Evolutionary conservation across 768 basidiomycete genomes (phyloP).

Genomic region (Lentinula guzmanii): DNA sequence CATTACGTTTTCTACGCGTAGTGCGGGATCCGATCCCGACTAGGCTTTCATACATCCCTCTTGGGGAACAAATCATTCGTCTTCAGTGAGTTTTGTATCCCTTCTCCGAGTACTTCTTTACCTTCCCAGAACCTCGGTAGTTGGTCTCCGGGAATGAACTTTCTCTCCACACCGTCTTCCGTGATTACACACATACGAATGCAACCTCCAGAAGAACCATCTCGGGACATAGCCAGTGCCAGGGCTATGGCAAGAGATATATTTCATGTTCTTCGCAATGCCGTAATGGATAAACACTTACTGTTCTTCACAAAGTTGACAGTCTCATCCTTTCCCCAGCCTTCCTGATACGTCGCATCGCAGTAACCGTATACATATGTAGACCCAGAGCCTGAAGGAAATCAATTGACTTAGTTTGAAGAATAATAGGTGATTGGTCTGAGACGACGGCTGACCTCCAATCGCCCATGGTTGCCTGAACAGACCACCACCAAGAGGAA

Average conservation of each 20-base stretch:
- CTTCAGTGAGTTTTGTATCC: constrained; percentile 17
- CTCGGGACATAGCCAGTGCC: constrained; percentile 92
- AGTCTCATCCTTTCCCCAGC: constrained; percentile 86
- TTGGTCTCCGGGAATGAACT: constrained; percentile 89
- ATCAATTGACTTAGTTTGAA: background rate
- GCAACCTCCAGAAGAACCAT: constrained; percentile 96
- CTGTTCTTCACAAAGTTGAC: constrained; percentile 95
- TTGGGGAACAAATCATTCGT: no score
- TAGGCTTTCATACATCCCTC: no score
- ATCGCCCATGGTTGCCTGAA: constrained; percentile 99
- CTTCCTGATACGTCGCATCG: constrained; percentile 94
- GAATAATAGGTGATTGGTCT: background rate
- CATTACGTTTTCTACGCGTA: no score
- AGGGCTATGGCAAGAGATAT: constrained; percentile 51
- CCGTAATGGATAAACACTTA: constrained; percentile 33
- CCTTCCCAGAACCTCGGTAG: constrained; percentile 91
- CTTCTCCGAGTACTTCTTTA: constrained; percentile 54
- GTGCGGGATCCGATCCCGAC: no score
- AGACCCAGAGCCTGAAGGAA: constrained; percentile 75
- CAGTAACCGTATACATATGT: constrained; percentile 99
- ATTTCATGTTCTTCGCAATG: background rate
- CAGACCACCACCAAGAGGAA: constrained; percentile 92
- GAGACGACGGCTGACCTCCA: constrained; percentile 57
- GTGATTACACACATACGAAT: constrained; percentile 98
- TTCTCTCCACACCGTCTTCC: constrained; percentile 82